Evolutionary conservation across 129 eudicot species (phyloP).

Genomic region (Centaurea solstitialis): DNA sequence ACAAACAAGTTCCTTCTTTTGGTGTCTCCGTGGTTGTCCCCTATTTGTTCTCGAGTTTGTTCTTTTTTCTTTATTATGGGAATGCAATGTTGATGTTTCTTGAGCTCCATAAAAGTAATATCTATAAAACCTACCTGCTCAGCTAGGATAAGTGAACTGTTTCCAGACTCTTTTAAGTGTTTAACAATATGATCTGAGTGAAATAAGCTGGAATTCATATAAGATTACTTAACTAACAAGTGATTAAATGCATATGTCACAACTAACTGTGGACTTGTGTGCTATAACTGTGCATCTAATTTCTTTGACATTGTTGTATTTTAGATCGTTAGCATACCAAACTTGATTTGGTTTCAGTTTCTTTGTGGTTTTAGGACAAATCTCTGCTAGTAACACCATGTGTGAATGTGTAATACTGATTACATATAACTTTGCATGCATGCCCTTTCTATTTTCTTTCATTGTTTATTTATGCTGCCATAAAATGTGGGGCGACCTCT

Average conservation of each 20-base stretch:
- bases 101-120: neutral
- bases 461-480: conserved; percentile 11
- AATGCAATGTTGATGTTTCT: neutral
- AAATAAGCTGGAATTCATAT: neutral
- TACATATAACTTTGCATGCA: neutral
- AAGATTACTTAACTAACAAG: neutral
- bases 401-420: neutral
- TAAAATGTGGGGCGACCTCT: conserved; percentile 1
- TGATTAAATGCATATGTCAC: neutral
- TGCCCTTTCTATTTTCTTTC: neutral
- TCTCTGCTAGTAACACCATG: neutral
- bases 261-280: neutral
- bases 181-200: neutral
- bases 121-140: neutral
- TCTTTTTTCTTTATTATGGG: neutral
- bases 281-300: neutral
- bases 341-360: neutral
- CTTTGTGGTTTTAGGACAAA: neutral
- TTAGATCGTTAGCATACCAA: neutral
- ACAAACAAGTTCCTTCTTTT: neutral
- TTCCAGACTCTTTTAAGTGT: neutral
- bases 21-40: neutral
- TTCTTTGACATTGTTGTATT: neutral
- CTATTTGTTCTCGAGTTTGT: neutral
- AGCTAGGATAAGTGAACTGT: neutral